These are phyloP conservation scores for Cercospora sp. DNA, from an alignment of 2,329 filamentous ascomycete species.

Conservation along the genomic window DNA sequence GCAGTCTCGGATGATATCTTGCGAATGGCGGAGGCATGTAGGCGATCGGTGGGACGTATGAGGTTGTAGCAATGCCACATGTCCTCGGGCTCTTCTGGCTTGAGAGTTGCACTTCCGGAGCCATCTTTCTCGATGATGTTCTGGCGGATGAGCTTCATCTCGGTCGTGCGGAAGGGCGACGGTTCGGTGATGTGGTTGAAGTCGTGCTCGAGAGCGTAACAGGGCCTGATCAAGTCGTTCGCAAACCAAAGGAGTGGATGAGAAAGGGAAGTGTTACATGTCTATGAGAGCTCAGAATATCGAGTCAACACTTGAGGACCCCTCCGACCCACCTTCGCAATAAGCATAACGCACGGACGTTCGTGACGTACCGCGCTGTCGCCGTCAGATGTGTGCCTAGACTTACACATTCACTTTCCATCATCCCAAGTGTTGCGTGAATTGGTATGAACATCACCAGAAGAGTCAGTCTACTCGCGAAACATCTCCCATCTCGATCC, in stretches of 20 bases:
- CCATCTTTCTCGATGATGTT: slow-evolving; percentile 64
- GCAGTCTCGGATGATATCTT: slow-evolving; percentile 62
- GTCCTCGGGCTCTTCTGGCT: slow-evolving; percentile 72
- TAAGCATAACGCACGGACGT: neutral
- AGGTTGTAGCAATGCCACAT: slow-evolving; percentile 81
- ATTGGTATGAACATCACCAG: slow-evolving; percentile 16
- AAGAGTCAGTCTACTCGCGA: slow-evolving; percentile 5
- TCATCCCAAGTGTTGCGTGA: neutral
- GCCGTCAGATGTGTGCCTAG: neutral
- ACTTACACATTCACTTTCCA: neutral
- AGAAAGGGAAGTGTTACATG: neutral
- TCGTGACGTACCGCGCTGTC: neutral
- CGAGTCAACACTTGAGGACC: neutral
- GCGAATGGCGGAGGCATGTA: slow-evolving; percentile 66
- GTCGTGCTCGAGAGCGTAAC: neutral
- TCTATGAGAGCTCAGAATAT: neutral
- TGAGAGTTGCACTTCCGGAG: slow-evolving; percentile 64
- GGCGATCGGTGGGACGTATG: slow-evolving; percentile 63
- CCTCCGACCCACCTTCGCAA: neutral
- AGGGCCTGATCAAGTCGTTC: neutral
- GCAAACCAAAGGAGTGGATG: neutral
- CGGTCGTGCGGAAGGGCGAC: neutral
- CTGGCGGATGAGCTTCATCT: slow-evolving; percentile 67
- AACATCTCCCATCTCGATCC: slow-evolving; percentile 12
- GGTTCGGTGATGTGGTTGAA: neutral